These are phyloP conservation scores for Nemania sp. DNA, from an alignment of 2,329 filamentous ascomycete genomes.

Conservation along the genomic window DNA sequence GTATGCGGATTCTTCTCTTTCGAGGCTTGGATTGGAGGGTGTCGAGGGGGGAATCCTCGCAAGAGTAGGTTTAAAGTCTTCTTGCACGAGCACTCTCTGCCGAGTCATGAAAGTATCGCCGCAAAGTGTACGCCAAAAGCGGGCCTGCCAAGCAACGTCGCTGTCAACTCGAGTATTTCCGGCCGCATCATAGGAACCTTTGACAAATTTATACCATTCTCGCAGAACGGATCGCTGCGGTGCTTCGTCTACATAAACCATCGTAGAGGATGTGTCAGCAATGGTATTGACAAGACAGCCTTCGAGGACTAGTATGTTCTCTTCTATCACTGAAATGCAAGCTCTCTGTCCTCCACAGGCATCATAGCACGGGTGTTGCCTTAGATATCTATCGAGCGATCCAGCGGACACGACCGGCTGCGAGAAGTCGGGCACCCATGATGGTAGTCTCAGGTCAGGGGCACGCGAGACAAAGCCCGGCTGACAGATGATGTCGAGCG, in stretches of 20 bases:
- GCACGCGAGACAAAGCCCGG: neutral
- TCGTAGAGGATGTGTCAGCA: neutral
- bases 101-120: slow-evolving; percentile 14
- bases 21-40: neutral
- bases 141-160: neutral
- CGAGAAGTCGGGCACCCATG: slow-evolving; percentile 19
- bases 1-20: slow-evolving; percentile 1
- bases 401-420: neutral
- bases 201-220: slow-evolving; percentile 12
- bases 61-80: slow-evolving; percentile 9
- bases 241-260: neutral
- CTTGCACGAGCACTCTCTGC: neutral
- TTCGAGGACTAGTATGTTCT: slow-evolving; percentile 13
- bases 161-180: neutral
- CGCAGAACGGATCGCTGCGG: neutral
- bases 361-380: slow-evolving; percentile 9
- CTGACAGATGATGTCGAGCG: slow-evolving; percentile 17
- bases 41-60: neutral
- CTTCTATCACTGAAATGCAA: slow-evolving; percentile 1
- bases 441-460: slow-evolving; percentile 1
- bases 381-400: slow-evolving; percentile 12
- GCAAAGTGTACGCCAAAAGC: slow-evolving; percentile 17
- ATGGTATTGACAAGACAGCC: slow-evolving; percentile 9
- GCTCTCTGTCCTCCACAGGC: neutral
- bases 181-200: neutral